A percentile compares a stretch with the other conserved stretches of the same genome.
phyloP scores from a whole-genome alignment of 2,329 filamentous ascomycete genomes.

The Colletotrichum gloeosporioides region DNA sequence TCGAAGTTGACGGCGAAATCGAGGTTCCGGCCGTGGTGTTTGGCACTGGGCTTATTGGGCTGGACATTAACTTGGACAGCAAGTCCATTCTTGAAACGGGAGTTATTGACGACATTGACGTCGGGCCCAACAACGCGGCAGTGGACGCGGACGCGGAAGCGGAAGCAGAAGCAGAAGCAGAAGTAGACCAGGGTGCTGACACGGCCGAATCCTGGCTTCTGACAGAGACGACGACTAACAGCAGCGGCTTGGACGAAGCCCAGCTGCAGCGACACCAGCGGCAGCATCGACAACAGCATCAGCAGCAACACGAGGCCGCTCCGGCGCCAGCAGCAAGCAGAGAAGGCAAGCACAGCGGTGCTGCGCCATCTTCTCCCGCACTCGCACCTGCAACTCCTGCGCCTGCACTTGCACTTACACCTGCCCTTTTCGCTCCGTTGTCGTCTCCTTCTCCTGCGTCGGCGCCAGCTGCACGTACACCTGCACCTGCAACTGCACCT shows the following conservation, averaged over 20 bases:
- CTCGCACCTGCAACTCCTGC: background rate
- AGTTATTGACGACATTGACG: background rate
- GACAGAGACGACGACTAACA: constrained; percentile 1
- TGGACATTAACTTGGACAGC: background rate
- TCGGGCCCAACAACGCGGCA: background rate
- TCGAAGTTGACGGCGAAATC: background rate
- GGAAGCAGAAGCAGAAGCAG: background rate
- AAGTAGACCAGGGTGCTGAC: background rate
- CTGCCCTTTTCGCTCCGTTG: background rate
- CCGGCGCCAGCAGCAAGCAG: background rate
- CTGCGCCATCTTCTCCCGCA: background rate
- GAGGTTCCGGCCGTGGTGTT: background rate
- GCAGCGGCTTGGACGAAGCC: background rate
- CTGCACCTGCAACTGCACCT: background rate
- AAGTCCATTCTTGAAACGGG: background rate
- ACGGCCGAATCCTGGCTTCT: background rate
- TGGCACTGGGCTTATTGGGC: background rate
- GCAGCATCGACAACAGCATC: background rate
- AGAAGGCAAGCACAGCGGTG: background rate
- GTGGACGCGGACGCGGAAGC: background rate
- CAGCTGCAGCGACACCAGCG: background rate
- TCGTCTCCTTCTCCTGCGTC: background rate
- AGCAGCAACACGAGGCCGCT: background rate
- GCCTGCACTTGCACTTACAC: background rate
- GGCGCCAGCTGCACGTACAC: background rate